A percentile compares a stretch with the other conserved stretches of the same genome.
Conservation (phyloP, 1,284 basidiomycete genomes). For the Malassezia brasiliensis region DNA sequence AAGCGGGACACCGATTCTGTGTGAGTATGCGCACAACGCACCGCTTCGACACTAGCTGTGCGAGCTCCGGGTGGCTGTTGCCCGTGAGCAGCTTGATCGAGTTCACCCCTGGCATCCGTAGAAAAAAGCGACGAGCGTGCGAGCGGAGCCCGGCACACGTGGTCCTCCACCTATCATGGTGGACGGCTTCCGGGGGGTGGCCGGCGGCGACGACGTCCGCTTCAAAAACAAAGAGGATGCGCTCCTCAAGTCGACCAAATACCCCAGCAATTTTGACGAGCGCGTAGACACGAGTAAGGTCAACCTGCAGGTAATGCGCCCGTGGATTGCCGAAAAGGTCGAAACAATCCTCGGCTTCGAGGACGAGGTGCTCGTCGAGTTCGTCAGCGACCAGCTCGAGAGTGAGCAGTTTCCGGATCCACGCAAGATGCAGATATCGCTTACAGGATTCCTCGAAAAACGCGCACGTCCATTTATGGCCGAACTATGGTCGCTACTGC, state of each 20-base stretch:
- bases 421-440: slow-evolving; percentile 83
- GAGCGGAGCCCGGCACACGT: not conserved
- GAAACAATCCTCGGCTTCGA: slow-evolving; percentile 83
- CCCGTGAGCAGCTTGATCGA: slow-evolving; percentile 86
- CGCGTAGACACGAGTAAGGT: slow-evolving; percentile 92
- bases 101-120: slow-evolving; percentile 42
- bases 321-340: slow-evolving; percentile 87
- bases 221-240: slow-evolving; percentile 92
- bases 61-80: slow-evolving; percentile 95
- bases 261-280: slow-evolving; percentile 60
- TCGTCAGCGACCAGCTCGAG: slow-evolving; percentile 83
- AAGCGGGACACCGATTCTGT: slow-evolving; percentile 76
- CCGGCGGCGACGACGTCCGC: slow-evolving; percentile 51
- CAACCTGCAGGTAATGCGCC: slow-evolving; percentile 62
- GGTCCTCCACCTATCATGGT: slow-evolving; percentile 1
- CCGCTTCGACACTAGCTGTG: slow-evolving; percentile 85
- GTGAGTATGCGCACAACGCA: slow-evolving; percentile 52
- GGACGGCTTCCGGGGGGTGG: slow-evolving; percentile 21
- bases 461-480: slow-evolving; percentile 75
- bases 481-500: slow-evolving; percentile 74
- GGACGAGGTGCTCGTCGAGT: slow-evolving; percentile 93
- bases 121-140: not conserved
- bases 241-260: slow-evolving; percentile 73
- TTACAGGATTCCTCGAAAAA: slow-evolving; percentile 74
- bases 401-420: slow-evolving; percentile 83